A percentile compares a stretch with the other conserved stretches of the same genome.
Evolutionary conservation across 2,329 filamentous ascomycete species (phyloP).

Genomic region (Penicillium psychrosexuale): DNA sequence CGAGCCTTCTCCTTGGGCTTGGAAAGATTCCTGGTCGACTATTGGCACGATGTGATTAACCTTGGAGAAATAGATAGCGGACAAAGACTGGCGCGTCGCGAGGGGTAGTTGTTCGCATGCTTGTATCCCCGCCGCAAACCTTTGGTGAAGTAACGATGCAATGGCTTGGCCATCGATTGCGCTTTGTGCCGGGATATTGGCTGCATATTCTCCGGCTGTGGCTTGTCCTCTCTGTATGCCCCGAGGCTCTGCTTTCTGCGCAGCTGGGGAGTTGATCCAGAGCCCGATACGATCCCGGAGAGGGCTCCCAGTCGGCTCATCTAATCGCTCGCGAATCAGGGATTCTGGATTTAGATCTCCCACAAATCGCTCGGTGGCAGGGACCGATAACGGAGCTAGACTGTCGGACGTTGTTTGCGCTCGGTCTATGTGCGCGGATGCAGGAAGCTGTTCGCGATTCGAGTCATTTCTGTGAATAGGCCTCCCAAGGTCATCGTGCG

Average conservation of each 20-base stretch:
- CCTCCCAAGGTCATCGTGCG: background rate
- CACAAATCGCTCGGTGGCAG: slow-evolving; percentile 35
- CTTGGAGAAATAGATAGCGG: slow-evolving; percentile 37
- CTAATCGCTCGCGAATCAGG: slow-evolving; percentile 34
- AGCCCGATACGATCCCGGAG: slow-evolving; percentile 32
- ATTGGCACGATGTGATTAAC: slow-evolving; percentile 41
- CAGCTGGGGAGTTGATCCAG: slow-evolving; percentile 30
- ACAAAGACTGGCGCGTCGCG: slow-evolving; percentile 32
- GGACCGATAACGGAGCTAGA: slow-evolving; percentile 9
- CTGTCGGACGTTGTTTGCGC: slow-evolving; percentile 3
- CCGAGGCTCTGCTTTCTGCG: slow-evolving; percentile 8
- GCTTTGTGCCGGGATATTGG: background rate
- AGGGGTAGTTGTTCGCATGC: slow-evolving; percentile 32
- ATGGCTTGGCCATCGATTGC: slow-evolving; percentile 7
- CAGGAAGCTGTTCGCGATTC: background rate
- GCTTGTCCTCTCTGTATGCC: background rate
- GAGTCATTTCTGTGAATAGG: background rate
- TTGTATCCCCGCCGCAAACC: slow-evolving; percentile 25
- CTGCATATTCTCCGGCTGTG: background rate
- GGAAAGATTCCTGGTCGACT: slow-evolving; percentile 30
- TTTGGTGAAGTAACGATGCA: slow-evolving; percentile 23
- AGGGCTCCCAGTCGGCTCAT: slow-evolving; percentile 23
- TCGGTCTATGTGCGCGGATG: background rate
- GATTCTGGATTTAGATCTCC: slow-evolving; percentile 44
- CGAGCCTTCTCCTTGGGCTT: slow-evolving; percentile 24